Conservation (phyloP, 257 asterid genomes). For the Capsicum chinense region DNA sequence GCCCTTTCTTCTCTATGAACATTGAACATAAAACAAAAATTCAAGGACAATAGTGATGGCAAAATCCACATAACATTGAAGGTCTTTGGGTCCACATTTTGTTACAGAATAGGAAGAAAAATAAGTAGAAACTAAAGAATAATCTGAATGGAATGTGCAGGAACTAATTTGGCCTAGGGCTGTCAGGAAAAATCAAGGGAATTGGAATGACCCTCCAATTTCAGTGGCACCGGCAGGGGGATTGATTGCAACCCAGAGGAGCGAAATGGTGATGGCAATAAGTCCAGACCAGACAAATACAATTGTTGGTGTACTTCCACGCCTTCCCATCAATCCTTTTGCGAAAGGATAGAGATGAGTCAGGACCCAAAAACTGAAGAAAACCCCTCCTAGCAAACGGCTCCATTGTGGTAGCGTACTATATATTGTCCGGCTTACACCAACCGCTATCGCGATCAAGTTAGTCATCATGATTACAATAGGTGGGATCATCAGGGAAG, state of each 20-base stretch:
- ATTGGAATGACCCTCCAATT: conserved; percentile 88
- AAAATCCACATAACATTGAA: conserved; percentile 12
- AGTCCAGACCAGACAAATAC: conserved; percentile 91
- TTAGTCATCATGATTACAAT: conserved; percentile 71
- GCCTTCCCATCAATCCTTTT: conserved; percentile 79
- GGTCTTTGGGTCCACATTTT: conserved; percentile 9
- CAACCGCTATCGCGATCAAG: conserved; percentile 80
- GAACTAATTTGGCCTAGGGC: conserved; percentile 11
- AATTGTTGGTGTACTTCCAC: conserved; percentile 84
- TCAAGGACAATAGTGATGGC: conserved; percentile 24
- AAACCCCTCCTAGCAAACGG: conserved; percentile 80
- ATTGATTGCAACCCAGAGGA: conserved; percentile 78
- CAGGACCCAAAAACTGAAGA: conserved; percentile 90
- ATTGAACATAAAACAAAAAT: conserved; percentile 14
- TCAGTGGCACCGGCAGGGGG: conserved; percentile 60
- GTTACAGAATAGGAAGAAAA: conserved; percentile 9
- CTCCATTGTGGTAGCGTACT: conserved; percentile 90
- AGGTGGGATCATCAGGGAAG: conserved; percentile 73
- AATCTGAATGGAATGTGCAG: conserved; percentile 17
- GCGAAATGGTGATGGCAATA: conserved; percentile 77
- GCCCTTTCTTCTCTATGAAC: background rate
- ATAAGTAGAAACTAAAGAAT: background rate
- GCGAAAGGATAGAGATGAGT: conserved; percentile 85
- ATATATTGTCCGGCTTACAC: conserved; percentile 76
- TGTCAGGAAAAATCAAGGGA: conserved; percentile 52